Conservation (phyloP, 2,329 filamentous ascomycete genomes). For the Pyricularia pennisetigena region DNA sequence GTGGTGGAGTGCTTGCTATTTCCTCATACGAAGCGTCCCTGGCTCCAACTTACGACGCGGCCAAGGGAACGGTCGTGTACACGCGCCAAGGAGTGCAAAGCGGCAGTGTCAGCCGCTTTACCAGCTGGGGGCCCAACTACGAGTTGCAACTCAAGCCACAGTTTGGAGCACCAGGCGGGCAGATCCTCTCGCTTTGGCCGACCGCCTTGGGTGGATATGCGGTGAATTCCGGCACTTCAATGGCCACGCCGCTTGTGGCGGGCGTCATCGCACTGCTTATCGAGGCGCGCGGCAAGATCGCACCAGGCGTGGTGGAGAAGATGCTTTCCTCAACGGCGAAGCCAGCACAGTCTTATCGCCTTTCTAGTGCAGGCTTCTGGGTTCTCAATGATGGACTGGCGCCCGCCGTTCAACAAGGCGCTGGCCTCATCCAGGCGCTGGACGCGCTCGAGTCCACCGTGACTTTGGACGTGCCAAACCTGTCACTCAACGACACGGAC, state of each 20-base stretch:
- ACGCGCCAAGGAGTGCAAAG: neutral
- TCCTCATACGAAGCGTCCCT: slow-evolving; percentile 14
- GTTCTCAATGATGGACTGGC: slow-evolving; percentile 3
- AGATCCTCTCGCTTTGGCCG: neutral
- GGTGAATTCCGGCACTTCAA: slow-evolving; percentile 2
- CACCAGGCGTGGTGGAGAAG: neutral
- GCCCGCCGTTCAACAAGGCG: slow-evolving; percentile 30
- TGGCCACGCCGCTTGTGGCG: slow-evolving; percentile 3
- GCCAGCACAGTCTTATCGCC: neutral
- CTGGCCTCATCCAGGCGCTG: slow-evolving; percentile 30
- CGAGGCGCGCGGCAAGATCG: neutral
- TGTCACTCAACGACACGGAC: slow-evolving; percentile 42
- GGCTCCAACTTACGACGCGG: slow-evolving; percentile 20
- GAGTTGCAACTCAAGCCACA: slow-evolving; percentile 10
- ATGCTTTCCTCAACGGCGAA: slow-evolving; percentile 4
- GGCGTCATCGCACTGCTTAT: slow-evolving; percentile 2
- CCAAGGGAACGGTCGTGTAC: slow-evolving; percentile 19
- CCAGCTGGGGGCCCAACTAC: slow-evolving; percentile 1
- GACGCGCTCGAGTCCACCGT: slow-evolving; percentile 27
- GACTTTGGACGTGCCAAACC: slow-evolving; percentile 23
- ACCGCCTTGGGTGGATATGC: neutral
- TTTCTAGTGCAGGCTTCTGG: neutral
- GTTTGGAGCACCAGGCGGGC: neutral
- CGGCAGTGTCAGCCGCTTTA: neutral
- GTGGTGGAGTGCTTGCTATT: neutral